phyloP scores from a whole-genome alignment of 257 asterid species.

The Lithospermum erythrorhizon region DNA sequence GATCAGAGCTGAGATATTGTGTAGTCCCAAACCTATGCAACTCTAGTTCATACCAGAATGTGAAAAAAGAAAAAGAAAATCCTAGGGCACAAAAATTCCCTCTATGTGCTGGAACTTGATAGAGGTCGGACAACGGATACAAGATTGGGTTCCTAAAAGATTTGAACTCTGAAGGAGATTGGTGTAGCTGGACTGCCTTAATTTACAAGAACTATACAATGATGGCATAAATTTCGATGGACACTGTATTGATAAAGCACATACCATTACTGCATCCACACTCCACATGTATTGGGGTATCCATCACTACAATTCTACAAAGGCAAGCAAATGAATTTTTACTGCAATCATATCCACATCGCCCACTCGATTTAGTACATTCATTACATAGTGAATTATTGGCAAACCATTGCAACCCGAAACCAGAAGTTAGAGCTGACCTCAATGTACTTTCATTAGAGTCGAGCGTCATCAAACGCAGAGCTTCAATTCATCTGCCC shows the following conservation, averaged over 20 bases:
- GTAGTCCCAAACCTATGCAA: no score
- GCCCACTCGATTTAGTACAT: constrained; percentile 30
- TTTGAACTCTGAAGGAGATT: neutral
- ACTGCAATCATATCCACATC: constrained; percentile 31
- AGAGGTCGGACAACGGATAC: neutral
- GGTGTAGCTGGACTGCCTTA: neutral
- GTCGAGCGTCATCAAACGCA: neutral
- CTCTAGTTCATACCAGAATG: no score
- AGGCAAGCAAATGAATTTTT: constrained; percentile 26
- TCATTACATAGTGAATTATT: constrained; percentile 10
- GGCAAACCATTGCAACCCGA: constrained; percentile 36
- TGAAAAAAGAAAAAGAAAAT: no score
- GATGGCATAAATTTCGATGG: neutral
- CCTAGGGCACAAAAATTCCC: no score
- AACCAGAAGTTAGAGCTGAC: constrained; percentile 29
- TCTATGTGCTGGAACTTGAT: no score
- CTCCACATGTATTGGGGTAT: constrained; percentile 12
- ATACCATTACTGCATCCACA: constrained; percentile 13
- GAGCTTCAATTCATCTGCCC: constrained; percentile 2
- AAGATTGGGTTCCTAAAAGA: neutral
- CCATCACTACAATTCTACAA: constrained; percentile 18
- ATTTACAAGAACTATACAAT: no score
- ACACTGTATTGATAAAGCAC: neutral
- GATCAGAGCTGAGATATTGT: no score
- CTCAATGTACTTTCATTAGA: neutral